phyloP scores from a whole-genome alignment of 2,329 filamentous ascomycete genomes.

The Pseudogymnoascus sp. region DNA sequence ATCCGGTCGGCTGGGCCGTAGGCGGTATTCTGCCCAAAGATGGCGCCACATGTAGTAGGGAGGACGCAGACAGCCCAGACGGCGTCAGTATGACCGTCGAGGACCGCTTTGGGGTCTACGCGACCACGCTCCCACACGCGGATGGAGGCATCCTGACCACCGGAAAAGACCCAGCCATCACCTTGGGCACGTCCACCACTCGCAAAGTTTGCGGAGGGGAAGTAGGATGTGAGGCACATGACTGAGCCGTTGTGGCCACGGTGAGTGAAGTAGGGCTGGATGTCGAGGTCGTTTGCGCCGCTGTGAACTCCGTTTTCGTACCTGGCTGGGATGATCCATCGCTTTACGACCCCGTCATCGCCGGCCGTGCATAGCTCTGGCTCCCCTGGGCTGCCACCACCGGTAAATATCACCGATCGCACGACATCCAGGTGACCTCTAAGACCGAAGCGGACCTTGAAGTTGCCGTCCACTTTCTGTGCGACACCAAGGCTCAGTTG shows the following conservation, averaged over 20 bases:
- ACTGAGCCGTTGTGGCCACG: slow-evolving; percentile 88
- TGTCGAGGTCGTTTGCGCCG: slow-evolving; percentile 66
- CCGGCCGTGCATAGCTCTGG: slow-evolving; percentile 95
- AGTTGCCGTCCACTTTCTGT: slow-evolving; percentile 65
- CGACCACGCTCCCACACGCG: slow-evolving; percentile 92
- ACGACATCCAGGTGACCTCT: slow-evolving; percentile 91
- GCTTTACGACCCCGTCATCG: slow-evolving; percentile 91
- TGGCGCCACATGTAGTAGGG: slow-evolving; percentile 68
- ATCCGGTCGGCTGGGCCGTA: slow-evolving; percentile 80
- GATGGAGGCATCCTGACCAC: slow-evolving; percentile 86
- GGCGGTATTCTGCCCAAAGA: slow-evolving; percentile 68
- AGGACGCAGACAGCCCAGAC: slow-evolving; percentile 94
- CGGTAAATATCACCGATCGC: slow-evolving; percentile 90
- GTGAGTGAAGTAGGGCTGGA: slow-evolving; percentile 90
- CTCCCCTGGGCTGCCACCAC: slow-evolving; percentile 88
- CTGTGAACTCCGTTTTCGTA: slow-evolving; percentile 51
- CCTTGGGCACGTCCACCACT: slow-evolving; percentile 81
- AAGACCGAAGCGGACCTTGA: slow-evolving; percentile 88
- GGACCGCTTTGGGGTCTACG: slow-evolving; percentile 88
- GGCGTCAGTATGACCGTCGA: slow-evolving; percentile 90
- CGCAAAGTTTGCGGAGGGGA: slow-evolving; percentile 78
- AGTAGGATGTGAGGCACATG: slow-evolving; percentile 78
- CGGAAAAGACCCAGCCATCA: slow-evolving; percentile 98
- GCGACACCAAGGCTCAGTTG: slow-evolving; percentile 39
- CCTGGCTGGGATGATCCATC: slow-evolving; percentile 85